phyloP scores from a whole-genome alignment of 2,329 filamentous ascomycete species.

The Xylariaceae sp. region DNA sequence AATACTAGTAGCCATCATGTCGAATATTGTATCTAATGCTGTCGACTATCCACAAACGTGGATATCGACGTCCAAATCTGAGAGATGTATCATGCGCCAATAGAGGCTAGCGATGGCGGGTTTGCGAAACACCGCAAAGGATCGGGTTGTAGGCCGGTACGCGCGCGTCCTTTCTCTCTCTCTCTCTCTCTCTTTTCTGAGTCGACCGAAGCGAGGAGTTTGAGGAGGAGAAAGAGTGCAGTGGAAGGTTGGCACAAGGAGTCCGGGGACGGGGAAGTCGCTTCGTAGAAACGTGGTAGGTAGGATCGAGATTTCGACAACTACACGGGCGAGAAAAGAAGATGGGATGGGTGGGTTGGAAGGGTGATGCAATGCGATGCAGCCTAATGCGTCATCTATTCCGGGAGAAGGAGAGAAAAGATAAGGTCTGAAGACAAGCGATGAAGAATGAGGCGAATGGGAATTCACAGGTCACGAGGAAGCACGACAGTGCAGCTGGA shows the following conservation, averaged over 20 bases:
- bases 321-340: background rate
- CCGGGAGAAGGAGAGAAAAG: background rate
- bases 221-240: background rate
- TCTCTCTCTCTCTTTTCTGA: too few relatives aligned
- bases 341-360: background rate
- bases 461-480: background rate
- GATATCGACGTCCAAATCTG: conserved; percentile 48
- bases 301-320: background rate
- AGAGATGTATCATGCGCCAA: conserved; percentile 44
- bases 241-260: background rate
- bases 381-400: conserved; percentile 1
- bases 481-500: conserved; percentile 1
- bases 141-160: conserved; percentile 3
- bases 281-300: background rate
- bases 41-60: conserved; percentile 54
- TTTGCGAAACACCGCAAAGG: conserved; percentile 11
- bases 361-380: conserved; percentile 1
- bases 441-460: conserved; percentile 4
- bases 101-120: conserved; percentile 12
- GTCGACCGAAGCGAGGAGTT: background rate
- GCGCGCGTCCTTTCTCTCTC: conserved; percentile 2
- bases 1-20: conserved; percentile 69
- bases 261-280: background rate
- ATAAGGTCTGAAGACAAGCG: background rate
- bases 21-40: conserved; percentile 37